Base-by-base conservation (phyloP, 768 basidiomycete species). In the Multifurca ochricompacta region DNA sequence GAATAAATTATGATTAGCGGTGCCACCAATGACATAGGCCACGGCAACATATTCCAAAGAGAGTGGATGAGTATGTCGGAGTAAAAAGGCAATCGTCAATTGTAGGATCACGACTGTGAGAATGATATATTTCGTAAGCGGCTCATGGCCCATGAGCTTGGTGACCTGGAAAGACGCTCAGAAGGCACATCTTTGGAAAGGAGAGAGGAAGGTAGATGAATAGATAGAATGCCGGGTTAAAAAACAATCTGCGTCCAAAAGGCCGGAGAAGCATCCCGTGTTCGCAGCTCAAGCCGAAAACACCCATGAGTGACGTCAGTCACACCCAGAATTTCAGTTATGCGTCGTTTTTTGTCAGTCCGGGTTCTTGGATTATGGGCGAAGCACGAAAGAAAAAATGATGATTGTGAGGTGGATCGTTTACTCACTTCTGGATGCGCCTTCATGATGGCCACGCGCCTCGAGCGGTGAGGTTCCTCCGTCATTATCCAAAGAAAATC, bases 401-500 rank as follows among this genome's bases (percentile, higher is more conserved):
- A 13, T 9, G 14, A 5, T n/a, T n/a, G n/a, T n/a, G 18, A 39
- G 7, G 53, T 37, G 4, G 39, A 27, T 51, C 32, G 37, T 3
- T n/a, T 7, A 69, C 76, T 50, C 56, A 88, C 90, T 76, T 96
- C 84, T 0, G 96, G 96, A 65, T 98, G 93, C 0, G 88, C 86
- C 64, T 94, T 94, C 75, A 98, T 78, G 57, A 99, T 97, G 6
- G 80, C 86, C 72, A 81, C 83, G 54, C 96, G 74, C 51, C 96
- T 74, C 14, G 83, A 82, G 46, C 95, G 80, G 69, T 99, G 96
- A 3, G 96, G 96, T 65, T 99, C 96, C 70, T 99, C 96, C 0
- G 91, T 96, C 84, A 97, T 89, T 41, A 94, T 65, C 96, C 96
- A 99, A 28, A 97, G 75, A 64, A 96, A 98, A 62, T 98, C 95